Percentiles rank a stretch among this genome's conserved stretches.
These are phyloP conservation scores for Pterocarpus santalinus DNA, from an alignment of 306 rosid genomes.

Conservation along the genomic window DNA sequence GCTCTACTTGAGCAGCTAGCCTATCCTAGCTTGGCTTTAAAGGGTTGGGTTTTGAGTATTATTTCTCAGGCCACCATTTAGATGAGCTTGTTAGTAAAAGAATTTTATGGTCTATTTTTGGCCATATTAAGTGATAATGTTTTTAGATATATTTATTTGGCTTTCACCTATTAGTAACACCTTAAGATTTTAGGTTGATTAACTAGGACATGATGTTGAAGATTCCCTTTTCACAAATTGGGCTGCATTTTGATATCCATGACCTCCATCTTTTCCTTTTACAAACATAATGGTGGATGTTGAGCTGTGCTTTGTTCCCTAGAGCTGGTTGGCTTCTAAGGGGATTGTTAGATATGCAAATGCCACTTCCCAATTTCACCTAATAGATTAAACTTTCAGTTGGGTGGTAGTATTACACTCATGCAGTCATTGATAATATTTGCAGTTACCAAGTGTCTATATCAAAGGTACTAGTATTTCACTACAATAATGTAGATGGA, in stretches of 20 bases:
- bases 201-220: constrained; percentile 30
- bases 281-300: not conserved
- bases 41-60: constrained; percentile 11
- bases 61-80: constrained; percentile 6
- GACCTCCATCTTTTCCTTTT: not conserved
- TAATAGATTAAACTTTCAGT: constrained; percentile 20
- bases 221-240: constrained; percentile 1
- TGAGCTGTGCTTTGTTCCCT: constrained; percentile 7
- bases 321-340: constrained; percentile 8
- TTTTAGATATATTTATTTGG: constrained; percentile 29
- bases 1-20: constrained; percentile 19
- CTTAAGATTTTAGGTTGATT: not conserved
- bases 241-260: not conserved
- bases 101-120: not conserved
- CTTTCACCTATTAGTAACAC: constrained; percentile 1
- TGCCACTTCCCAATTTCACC: constrained; percentile 26
- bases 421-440: constrained; percentile 11
- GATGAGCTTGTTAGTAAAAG: not conserved
- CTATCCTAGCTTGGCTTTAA: constrained; percentile 21
- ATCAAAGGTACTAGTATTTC: no score
- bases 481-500: no score
- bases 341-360: constrained; percentile 25
- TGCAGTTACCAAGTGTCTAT: not conserved
- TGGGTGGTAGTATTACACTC: constrained; percentile 34
- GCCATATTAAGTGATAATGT: constrained; percentile 19